A percentile compares a stretch with the other conserved stretches of the same genome.
These are phyloP conservation scores for Lippia alba DNA, from an alignment of 305 asterid genomes.

Conservation along the genomic window DNA sequence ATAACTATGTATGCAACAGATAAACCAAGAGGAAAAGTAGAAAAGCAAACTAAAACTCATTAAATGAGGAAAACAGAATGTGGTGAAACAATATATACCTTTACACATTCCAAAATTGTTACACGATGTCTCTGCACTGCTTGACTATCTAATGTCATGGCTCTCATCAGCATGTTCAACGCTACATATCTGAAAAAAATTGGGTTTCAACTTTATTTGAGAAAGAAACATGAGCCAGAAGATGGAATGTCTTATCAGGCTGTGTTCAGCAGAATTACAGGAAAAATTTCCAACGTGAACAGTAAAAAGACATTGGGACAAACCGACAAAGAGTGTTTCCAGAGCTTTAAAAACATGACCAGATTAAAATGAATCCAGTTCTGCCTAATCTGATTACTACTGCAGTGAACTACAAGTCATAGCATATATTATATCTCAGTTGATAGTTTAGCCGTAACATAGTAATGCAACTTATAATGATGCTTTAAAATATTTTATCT, in stretches of 20 bases:
- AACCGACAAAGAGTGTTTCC: neutral
- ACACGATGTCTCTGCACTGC: constrained; percentile 99
- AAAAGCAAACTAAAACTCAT: constrained; percentile 11
- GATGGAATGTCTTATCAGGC: constrained; percentile 7
- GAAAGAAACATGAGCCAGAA: constrained; percentile 36
- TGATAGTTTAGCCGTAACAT: too few species aligned
- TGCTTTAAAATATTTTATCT: neutral
- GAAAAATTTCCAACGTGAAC: neutral
- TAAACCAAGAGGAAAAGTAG: constrained; percentile 8
- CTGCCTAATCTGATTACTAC: constrained; percentile 3
- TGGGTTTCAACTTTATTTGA: constrained; percentile 35
- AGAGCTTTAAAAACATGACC: constrained; percentile 13
- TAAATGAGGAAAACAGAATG: constrained; percentile 17
- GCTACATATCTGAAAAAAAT: constrained; percentile 84
- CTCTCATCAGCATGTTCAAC: constrained; percentile 97
- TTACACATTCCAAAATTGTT: constrained; percentile 95
- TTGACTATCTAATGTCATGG: constrained; percentile 88
- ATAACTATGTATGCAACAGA: too few species aligned
- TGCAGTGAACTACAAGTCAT: constrained; percentile 9
- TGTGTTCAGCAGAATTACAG: constrained; percentile 15
- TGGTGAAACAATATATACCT: constrained; percentile 53
- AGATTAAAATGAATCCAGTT: neutral
- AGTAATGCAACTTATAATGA: too few species aligned
- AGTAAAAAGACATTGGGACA: constrained; percentile 19
- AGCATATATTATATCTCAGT: constrained; percentile 22